A percentile compares a stretch with the other conserved stretches of the same genome.
phyloP scores from a whole-genome alignment of 108 stramenopile species.

The Craspedostauros australis region DNA sequence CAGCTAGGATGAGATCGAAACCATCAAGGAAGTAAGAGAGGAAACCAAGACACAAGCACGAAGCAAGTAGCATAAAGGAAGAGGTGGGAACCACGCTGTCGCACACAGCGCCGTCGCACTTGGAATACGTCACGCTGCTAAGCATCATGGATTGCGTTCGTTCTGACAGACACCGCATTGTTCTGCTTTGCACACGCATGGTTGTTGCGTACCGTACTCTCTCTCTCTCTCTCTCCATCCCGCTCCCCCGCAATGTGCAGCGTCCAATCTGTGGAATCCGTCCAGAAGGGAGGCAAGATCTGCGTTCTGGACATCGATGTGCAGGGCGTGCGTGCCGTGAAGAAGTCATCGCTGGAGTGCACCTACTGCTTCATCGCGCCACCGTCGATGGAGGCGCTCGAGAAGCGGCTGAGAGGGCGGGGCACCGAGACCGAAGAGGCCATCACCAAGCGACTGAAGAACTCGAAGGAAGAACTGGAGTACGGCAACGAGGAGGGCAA shows the following conservation, averaged over 20 bases:
- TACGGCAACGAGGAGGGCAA: slow-evolving; percentile 71
- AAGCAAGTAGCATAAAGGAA: too few relatives aligned
- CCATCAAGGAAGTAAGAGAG: too few relatives aligned
- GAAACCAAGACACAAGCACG: too few relatives aligned
- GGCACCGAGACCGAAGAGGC: slow-evolving; percentile 89
- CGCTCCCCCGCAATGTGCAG: slow-evolving; percentile 20
- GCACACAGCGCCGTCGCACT: too few relatives aligned
- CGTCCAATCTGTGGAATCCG: slow-evolving; percentile 72
- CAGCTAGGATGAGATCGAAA: too few relatives aligned
- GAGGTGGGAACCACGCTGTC: too few relatives aligned
- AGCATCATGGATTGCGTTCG: too few relatives aligned
- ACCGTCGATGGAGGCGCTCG: slow-evolving; percentile 86
- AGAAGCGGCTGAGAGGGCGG: slow-evolving; percentile 77
- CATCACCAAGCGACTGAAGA: slow-evolving; percentile 66
- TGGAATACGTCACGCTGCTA: too few relatives aligned
- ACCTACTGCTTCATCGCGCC: slow-evolving; percentile 86
- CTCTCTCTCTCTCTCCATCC: too few relatives aligned
- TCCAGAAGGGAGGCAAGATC: slow-evolving; percentile 73
- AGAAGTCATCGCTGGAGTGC: slow-evolving; percentile 38
- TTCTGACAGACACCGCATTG: too few relatives aligned
- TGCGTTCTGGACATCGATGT: slow-evolving; percentile 95
- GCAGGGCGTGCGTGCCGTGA: slow-evolving; percentile 73
- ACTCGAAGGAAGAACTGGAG: slow-evolving; percentile 88
- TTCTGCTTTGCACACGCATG: too few relatives aligned
- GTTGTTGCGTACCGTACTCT: too few relatives aligned